These are phyloP conservation scores for Liquidambar formosana DNA, from an alignment of 164 flowering plant genomes.

Conservation along the genomic window DNA sequence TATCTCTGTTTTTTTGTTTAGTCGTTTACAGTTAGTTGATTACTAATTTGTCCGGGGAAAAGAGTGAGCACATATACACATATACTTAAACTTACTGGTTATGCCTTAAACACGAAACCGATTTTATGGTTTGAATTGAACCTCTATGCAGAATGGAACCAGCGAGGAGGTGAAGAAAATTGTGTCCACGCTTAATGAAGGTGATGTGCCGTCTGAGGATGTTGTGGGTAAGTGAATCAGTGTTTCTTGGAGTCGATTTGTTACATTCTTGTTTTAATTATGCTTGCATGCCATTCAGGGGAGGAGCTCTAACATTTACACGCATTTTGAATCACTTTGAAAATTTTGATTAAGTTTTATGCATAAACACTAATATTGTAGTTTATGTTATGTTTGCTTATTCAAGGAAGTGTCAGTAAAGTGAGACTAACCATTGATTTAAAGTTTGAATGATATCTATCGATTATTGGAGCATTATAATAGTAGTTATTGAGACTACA, in stretches of 20 bases:
- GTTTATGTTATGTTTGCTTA: background rate
- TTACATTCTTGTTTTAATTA: background rate
- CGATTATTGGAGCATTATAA: too few relatives aligned
- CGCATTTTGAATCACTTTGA: too few relatives aligned
- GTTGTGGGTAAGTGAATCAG: slow-evolving; percentile 62
- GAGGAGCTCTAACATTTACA: too few relatives aligned
- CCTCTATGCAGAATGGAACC: slow-evolving; percentile 77
- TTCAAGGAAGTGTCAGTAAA: background rate
- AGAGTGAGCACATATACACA: background rate
- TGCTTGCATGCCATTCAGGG: too few relatives aligned
- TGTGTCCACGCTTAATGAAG: slow-evolving; percentile 60
- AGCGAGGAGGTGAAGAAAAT: slow-evolving; percentile 87
- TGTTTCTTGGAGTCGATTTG: background rate
- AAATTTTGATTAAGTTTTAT: background rate
- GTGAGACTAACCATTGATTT: too few relatives aligned
- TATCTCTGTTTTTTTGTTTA: too few relatives aligned
- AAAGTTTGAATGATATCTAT: too few relatives aligned
- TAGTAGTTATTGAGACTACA: too few relatives aligned
- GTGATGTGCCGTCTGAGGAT: slow-evolving; percentile 67
- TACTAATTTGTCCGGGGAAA: background rate
- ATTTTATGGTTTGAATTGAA: background rate
- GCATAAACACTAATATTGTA: background rate
- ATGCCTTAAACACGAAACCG: background rate
- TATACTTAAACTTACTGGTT: background rate
- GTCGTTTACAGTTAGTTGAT: too few relatives aligned